Percentiles rank a stretch among this genome's conserved stretches.
phyloP scores from a whole-genome alignment of 495 filamentous ascomycete species.

The Paragyromitra xinjiangensis region DNA sequence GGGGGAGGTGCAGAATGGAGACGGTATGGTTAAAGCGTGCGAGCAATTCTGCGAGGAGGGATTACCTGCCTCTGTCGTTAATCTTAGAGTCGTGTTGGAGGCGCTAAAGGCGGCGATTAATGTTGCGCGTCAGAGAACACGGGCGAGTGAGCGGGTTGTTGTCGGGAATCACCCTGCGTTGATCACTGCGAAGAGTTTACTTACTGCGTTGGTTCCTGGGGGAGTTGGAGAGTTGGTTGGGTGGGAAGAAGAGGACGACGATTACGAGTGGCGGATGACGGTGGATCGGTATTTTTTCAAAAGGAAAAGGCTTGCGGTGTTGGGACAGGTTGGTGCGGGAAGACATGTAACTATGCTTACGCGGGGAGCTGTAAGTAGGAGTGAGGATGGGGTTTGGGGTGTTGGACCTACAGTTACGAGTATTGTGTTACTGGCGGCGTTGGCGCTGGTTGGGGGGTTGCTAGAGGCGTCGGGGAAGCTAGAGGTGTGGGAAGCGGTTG shows the following conservation, averaged over 20 bases:
- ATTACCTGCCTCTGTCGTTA: constrained; percentile 41
- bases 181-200: constrained; percentile 49
- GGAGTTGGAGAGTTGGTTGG: constrained; percentile 37
- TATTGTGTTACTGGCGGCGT: constrained; percentile 47
- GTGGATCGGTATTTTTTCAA: constrained; percentile 51
- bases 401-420: constrained; percentile 48
- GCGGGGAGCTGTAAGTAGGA: constrained; percentile 23
- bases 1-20: constrained; percentile 23
- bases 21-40: constrained; percentile 41
- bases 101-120: constrained; percentile 33
- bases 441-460: constrained; percentile 43
- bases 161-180: constrained; percentile 52
- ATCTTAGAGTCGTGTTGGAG: constrained; percentile 42
- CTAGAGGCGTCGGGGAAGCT: constrained; percentile 50
- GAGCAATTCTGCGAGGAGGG: constrained; percentile 51
- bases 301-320: constrained; percentile 43
- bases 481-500: constrained; percentile 29
- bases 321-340: constrained; percentile 54
- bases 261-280: constrained; percentile 34
- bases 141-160: constrained; percentile 43
- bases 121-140: constrained; percentile 38
- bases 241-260: constrained; percentile 29
- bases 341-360: constrained; percentile 44
- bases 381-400: constrained; percentile 27
- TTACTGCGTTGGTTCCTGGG: constrained; percentile 50